phyloP scores from a whole-genome alignment of 495 filamentous ascomycete genomes.

The Amphirosellinia nigrospora region DNA sequence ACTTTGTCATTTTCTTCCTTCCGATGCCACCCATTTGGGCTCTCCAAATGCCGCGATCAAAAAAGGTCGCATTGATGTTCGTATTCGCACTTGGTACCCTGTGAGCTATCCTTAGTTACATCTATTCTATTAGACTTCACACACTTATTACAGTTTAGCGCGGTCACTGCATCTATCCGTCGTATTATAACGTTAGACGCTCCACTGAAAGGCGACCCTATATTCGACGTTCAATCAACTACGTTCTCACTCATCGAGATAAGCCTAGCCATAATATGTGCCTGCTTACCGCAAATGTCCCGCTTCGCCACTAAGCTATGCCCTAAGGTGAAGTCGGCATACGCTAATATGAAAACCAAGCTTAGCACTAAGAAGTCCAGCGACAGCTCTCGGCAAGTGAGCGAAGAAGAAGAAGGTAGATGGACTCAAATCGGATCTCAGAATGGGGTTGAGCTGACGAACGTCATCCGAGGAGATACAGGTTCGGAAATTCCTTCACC shows the following conservation, averaged over 20 bases:
- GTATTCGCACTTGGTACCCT: conserved; percentile 64
- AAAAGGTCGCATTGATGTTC: conserved; percentile 58
- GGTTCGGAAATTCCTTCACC: background rate
- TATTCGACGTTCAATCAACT: conserved; percentile 45
- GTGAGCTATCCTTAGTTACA: conserved; percentile 23
- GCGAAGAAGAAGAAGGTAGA: background rate
- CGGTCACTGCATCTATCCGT: conserved; percentile 40
- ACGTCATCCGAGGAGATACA: background rate
- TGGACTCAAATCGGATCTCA: conserved; percentile 8
- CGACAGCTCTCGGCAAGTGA: background rate
- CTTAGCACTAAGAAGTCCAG: background rate
- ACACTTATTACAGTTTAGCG: conserved; percentile 24
- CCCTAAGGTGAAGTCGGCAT: background rate
- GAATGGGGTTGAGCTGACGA: conserved; percentile 1
- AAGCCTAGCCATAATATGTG: conserved; percentile 55
- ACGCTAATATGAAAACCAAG: background rate
- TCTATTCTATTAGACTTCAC: too few species aligned
- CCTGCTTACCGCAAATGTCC: conserved; percentile 46
- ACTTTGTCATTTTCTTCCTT: conserved; percentile 60
- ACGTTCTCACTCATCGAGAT: conserved; percentile 58
- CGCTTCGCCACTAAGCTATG: background rate
- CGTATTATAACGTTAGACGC: conserved; percentile 40
- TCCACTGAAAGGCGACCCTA: conserved; percentile 36
- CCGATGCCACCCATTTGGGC: conserved; percentile 62
- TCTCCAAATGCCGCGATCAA: conserved; percentile 55